Base-by-base conservation (phyloP, 2,329 filamentous ascomycete species). In the Zasmidium angulare region DNA sequence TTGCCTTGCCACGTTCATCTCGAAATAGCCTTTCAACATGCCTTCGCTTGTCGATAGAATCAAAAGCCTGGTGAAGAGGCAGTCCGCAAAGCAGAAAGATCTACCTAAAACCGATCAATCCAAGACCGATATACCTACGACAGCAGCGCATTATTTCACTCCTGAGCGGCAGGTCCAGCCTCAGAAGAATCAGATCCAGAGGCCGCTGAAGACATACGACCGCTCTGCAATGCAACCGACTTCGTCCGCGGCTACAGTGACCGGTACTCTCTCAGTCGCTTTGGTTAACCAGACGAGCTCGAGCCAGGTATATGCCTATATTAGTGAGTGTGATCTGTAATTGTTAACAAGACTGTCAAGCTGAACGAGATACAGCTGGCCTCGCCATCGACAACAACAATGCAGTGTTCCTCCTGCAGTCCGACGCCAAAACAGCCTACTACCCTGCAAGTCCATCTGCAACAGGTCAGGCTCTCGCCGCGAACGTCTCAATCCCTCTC, bases 401-500 rank as follows among this genome's bases (percentile, higher is more conserved):
- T 48, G 64, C 66, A 11, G 60, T 74, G 14, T 71, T 74, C 58
- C 57, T 75, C 3, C 62, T 75, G 7, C 67, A 70, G 55, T 60
- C 72, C n/a, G 70, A 75, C 49, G 74, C 68, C 11, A 70, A 63
- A 53, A 71, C 69, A n/a, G 65, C 71, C 14, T 75, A 74, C 62
- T 75, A 72, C 53, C 73, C 72, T 3, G 46, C 68, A 9, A 73
- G 67, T 20, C 73, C 73, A 4, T 66, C 72, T 0, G 55, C 62
- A 1, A 71, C 68, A 9, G 68, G 71, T 23, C 71, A 77, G 0
- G 61, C 71, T 7, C 70, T 83, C 55, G 64, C 60, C 12, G 68
- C 62, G 12, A 70, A 78, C 55, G 70, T 81, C 50, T 76, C 77
- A 6, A 82, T 83, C 55, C 69, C 75, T 0, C 71, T 83, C 0